Conservation (phyloP, 768 basidiomycete genomes). For the Lepiota venenata region DNA sequence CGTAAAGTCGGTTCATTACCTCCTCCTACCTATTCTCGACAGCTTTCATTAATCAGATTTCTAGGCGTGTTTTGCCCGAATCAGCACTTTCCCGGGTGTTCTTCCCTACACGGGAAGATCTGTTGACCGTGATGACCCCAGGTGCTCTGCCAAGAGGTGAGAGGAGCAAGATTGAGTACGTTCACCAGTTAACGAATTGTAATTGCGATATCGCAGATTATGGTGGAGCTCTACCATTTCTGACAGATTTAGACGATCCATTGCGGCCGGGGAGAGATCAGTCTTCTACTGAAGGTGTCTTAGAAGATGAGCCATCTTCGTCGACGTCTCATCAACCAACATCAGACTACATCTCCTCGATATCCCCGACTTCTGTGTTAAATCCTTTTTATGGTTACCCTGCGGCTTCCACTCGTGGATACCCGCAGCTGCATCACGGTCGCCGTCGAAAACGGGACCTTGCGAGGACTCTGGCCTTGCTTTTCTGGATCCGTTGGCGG, state of each 20-base stretch:
- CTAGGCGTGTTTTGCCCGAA: conserved; percentile 60
- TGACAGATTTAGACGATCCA: conserved; percentile 49
- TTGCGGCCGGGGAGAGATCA: conserved; percentile 28
- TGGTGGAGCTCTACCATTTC: conserved; percentile 56
- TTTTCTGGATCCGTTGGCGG: conserved; percentile 71
- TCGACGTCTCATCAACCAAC: conserved; percentile 14
- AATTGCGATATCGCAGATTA: conserved; percentile 48
- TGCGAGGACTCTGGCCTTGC: conserved; percentile 50
- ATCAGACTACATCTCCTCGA: conserved; percentile 23
- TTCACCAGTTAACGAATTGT: conserved; percentile 14
- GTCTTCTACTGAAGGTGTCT: conserved; percentile 8
- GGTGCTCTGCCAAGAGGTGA: conserved; percentile 58
- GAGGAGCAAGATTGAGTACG: conserved; percentile 7
- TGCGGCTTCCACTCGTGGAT: conserved; percentile 27
- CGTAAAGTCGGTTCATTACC: conserved; percentile 47
- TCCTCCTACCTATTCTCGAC: background rate
- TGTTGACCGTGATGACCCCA: conserved; percentile 52
- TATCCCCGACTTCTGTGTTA: conserved; percentile 54
- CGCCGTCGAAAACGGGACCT: conserved; percentile 71
- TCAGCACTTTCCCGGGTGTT: conserved; percentile 59
- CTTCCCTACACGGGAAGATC: conserved; percentile 56
- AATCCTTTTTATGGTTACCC: conserved; percentile 83
- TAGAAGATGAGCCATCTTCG: conserved; percentile 11
- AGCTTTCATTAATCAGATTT: conserved; percentile 9
- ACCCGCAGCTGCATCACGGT: conserved; percentile 50